Conservation (phyloP, 352 stramenopile species). For the Globisporangium canariense region DNA sequence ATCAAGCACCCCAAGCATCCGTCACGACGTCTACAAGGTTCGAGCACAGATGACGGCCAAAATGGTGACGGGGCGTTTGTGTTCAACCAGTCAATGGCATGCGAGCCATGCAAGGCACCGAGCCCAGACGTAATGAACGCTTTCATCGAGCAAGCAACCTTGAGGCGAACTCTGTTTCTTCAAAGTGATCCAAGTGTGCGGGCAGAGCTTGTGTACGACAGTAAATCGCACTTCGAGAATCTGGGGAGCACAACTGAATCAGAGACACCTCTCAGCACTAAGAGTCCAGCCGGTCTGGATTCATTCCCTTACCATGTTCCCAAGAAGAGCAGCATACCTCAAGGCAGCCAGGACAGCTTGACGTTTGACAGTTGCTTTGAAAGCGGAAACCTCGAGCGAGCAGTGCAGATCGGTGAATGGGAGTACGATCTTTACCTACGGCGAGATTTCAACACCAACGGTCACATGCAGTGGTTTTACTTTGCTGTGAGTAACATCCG, state of each 20-base stretch:
- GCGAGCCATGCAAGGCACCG: conserved; percentile 21
- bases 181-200: conserved; percentile 27
- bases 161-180: conserved; percentile 32
- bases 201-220: conserved; percentile 58
- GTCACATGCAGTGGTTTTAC: conserved; percentile 94
- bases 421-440: conserved; percentile 92
- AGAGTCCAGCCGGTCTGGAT: not conserved
- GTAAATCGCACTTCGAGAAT: conserved; percentile 19
- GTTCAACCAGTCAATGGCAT: conserved; percentile 12
- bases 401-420: conserved; percentile 72
- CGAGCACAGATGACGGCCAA: not conserved
- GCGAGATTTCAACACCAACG: conserved; percentile 77
- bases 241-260: conserved; percentile 2
- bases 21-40: conserved; percentile 2
- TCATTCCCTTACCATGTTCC: conserved; percentile 38
- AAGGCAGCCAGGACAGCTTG: conserved; percentile 28
- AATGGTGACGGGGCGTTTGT: not conserved
- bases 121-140: conserved; percentile 13
- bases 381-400: conserved; percentile 87
- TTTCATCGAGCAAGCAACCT: conserved; percentile 28
- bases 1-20: conserved; percentile 28
- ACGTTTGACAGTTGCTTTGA: conserved; percentile 93
- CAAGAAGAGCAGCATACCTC: conserved; percentile 22
- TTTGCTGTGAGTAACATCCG: conserved; percentile 87
- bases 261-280: conserved; percentile 6